These are phyloP conservation scores for Penicillium glabrum DNA, from an alignment of 2,329 filamentous ascomycete genomes.

Conservation along the genomic window DNA sequence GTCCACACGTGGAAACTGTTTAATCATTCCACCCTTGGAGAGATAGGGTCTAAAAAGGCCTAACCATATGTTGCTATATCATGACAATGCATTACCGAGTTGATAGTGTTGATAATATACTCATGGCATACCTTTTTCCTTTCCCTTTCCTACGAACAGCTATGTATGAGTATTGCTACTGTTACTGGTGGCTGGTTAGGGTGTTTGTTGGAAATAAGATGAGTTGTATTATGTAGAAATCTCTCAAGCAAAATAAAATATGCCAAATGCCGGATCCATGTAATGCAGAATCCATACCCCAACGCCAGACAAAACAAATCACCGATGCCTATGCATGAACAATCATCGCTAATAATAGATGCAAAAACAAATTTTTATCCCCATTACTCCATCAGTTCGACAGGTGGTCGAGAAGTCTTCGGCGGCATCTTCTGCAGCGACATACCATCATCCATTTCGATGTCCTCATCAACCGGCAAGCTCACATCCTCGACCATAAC, in stretches of 20 bases:
- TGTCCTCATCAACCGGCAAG: constrained; percentile 46
- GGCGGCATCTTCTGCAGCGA: constrained; percentile 45
- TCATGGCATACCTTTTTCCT: too few relatives aligned
- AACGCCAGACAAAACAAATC: constrained; percentile 18
- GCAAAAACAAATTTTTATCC: not conserved
- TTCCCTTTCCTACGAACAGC: too few relatives aligned
- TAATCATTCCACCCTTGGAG: too few relatives aligned
- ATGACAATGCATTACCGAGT: too few relatives aligned
- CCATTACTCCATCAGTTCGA: constrained; percentile 54
- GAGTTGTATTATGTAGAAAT: not conserved
- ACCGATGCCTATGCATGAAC: constrained; percentile 8
- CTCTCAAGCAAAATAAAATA: not conserved
- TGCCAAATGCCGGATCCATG: not conserved
- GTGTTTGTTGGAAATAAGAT: not conserved
- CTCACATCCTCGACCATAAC: constrained; percentile 65
- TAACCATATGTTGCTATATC: too few relatives aligned
- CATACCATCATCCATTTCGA: constrained; percentile 29
- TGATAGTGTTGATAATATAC: too few relatives aligned
- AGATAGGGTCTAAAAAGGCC: too few relatives aligned
- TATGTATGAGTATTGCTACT: too few relatives aligned
- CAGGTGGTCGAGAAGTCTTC: constrained; percentile 56
- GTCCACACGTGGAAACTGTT: too few relatives aligned
- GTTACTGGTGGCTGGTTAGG: too few relatives aligned
- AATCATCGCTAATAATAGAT: constrained; percentile 18
- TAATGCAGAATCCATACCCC: constrained; percentile 5